Conservation (phyloP, 2,329 filamentous ascomycete species). For the Penicillium sp. region DNA sequence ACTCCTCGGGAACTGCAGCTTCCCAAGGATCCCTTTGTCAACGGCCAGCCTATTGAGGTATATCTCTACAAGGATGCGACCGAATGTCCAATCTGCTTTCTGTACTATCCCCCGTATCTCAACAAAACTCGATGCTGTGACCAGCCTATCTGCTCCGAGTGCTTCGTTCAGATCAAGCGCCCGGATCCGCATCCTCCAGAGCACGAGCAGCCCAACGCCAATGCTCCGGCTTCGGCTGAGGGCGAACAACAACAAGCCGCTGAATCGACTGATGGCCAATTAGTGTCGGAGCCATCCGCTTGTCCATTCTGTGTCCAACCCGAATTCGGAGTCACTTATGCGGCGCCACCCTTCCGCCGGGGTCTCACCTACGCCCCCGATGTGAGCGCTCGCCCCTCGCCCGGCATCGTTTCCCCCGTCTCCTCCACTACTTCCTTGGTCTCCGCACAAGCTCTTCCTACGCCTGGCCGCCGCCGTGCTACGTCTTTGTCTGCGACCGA, state of each 20-base stretch:
- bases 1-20: slow-evolving; percentile 75
- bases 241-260: slow-evolving; percentile 31
- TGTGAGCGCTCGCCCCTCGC: slow-evolving; percentile 52
- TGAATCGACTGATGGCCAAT: slow-evolving; percentile 56
- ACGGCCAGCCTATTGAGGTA: slow-evolving; percentile 91
- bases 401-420: slow-evolving; percentile 68
- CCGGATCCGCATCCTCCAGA: slow-evolving; percentile 88
- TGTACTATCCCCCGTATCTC: slow-evolving; percentile 91
- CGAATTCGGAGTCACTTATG: slow-evolving; percentile 96
- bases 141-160: slow-evolving; percentile 95
- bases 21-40: slow-evolving; percentile 81
- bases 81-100: slow-evolving; percentile 95
- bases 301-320: slow-evolving; percentile 95
- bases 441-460: slow-evolving; percentile 51
- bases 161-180: slow-evolving; percentile 97
- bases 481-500: slow-evolving; percentile 78
- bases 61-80: slow-evolving; percentile 87
- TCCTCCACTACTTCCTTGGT: slow-evolving; percentile 82
- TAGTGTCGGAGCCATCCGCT: slow-evolving; percentile 87
- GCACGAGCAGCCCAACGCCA: slow-evolving; percentile 58
- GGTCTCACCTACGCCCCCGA: slow-evolving; percentile 71
- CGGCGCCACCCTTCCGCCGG: slow-evolving; percentile 82
- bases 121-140: slow-evolving; percentile 96
- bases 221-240: slow-evolving; percentile 34
- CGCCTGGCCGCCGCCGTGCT: slow-evolving; percentile 56